Evolutionary conservation across 352 stramenopile genomes (phyloP), one percentile per base, ranked within the genome.

Genomic region (Phytophthora podocarpi): DNA sequence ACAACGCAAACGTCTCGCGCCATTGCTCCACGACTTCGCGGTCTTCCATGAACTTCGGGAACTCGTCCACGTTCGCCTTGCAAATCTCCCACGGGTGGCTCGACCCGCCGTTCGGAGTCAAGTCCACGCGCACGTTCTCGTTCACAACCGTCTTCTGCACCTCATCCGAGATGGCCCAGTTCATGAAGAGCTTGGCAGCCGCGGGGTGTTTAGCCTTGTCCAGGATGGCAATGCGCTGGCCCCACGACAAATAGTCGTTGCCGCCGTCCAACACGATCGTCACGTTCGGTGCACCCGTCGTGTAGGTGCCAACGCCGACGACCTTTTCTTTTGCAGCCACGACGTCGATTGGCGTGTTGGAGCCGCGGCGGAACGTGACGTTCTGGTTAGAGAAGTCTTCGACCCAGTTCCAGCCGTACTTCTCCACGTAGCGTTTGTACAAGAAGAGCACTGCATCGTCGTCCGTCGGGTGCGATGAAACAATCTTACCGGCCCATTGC

Each of bases 381-480:
- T 76, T 58, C 63, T 86, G 68, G 42, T 62, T 47, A 6, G 65
- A 66, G 12, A 86, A 30, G 65, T 80, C 72, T 10, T 63, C 47
- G 30, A 72, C 69, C 74, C 77, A 87, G 21, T 72, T 67, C 77
- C 72, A 87, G 32, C 72, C 77, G 48, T 84, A 86, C 56, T 76
- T 75, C 59, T 82, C 64, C 2, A 83, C 58, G 57, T 85, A 85
- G 15, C 56, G 49, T 1, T 52, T 42, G 52, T 79, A 87, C 4
- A 85, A 13, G 65, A 82, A 87, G 11, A 87, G 39, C 26, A 72
- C 58, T 9, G 78, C 70, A n/a, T 85, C 75, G 41, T 85, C 75
- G 48, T 85, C 75, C 28, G 85, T 51, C 2, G 78, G 75, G 54
- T 83, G 82, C n/a, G 74, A 52, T 1, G 75, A 85, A 26, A 73